phyloP scores from a whole-genome alignment of 2,329 filamentous ascomycete species.

The Stachybotrys chlorohalonatus region DNA sequence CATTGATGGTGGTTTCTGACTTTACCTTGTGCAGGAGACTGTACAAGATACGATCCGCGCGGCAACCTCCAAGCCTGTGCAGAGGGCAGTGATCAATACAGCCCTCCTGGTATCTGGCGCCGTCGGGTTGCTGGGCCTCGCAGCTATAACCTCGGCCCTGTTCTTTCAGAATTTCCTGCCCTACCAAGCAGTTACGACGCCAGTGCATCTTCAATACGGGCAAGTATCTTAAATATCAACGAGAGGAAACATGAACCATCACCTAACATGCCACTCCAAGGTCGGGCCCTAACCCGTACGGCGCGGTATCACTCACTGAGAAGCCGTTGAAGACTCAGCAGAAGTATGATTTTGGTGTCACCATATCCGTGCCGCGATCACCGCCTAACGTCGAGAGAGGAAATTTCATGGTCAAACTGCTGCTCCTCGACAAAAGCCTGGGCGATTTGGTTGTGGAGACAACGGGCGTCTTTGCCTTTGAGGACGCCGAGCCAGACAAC shows the following conservation, averaged over 20 bases:
- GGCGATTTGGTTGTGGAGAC: constrained; percentile 12
- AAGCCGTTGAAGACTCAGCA: constrained; percentile 59
- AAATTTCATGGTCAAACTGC: constrained; percentile 90
- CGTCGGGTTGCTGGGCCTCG: constrained; percentile 34
- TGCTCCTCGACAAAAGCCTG: constrained; percentile 46
- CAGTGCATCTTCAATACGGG: constrained; percentile 52
- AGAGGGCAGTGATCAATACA: constrained; percentile 38
- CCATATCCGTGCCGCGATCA: constrained; percentile 69
- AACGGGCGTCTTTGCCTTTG: constrained; percentile 18
- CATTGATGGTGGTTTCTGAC: not conserved
- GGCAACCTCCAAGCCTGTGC: constrained; percentile 41
- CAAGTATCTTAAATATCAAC: constrained; percentile 17
- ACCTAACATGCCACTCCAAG: constrained; percentile 15
- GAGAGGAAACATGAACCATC: not conserved
- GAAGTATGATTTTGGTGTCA: constrained; percentile 74
- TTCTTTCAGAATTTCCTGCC: constrained; percentile 51
- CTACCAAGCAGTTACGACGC: constrained; percentile 40
- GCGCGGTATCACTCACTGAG: constrained; percentile 33
- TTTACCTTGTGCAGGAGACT: constrained; percentile 16
- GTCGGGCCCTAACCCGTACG: constrained; percentile 43
- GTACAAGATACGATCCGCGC: constrained; percentile 25
- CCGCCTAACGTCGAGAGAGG: constrained; percentile 65
- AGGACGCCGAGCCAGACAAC: constrained; percentile 25
- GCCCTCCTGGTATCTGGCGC: constrained; percentile 34
- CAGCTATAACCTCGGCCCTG: constrained; percentile 38